Percentiles rank a stretch among this genome's conserved stretches.
These are phyloP conservation scores for Piromyces sp. DNA, from an alignment of 192 early-diverging fungal genomes.

Conservation along the genomic window DNA sequence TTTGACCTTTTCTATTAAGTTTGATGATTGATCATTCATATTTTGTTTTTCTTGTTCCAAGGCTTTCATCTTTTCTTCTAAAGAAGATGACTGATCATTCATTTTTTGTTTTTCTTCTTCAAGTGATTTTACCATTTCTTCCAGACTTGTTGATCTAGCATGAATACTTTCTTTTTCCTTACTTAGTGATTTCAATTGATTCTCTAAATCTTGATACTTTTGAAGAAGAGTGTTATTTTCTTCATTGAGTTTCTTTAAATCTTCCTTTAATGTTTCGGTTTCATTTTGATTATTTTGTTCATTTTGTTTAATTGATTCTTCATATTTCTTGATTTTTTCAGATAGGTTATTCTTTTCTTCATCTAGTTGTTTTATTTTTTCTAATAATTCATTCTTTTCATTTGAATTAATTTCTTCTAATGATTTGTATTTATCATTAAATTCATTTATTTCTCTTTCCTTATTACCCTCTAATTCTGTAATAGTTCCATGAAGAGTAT, in stretches of 20 bases:
- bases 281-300: not conserved
- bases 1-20: too few relatives aligned
- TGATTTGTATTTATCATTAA: not conserved
- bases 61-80: not conserved
- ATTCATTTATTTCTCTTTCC: not conserved
- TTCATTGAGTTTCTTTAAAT: not conserved
- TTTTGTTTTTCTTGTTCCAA: not conserved
- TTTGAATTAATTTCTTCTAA: not conserved
- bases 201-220: not conserved
- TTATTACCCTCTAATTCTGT: not conserved
- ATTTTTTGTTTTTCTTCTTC: not conserved
- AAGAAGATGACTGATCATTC: not conserved
- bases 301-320: not conserved
- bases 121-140: not conserved
- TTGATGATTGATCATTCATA: too few relatives aligned
- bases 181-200: not conserved
- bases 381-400: not conserved
- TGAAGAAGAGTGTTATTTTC: not conserved
- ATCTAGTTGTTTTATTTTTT: not conserved
- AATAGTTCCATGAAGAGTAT: not conserved
- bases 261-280: not conserved
- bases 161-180: not conserved
- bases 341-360: not conserved
- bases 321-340: not conserved
- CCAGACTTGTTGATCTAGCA: not conserved